A percentile compares a stretch with the other conserved stretches of the same genome.
Evolutionary conservation across 495 filamentous ascomycete genomes (phyloP).

Genomic region (Poronia punctata): DNA sequence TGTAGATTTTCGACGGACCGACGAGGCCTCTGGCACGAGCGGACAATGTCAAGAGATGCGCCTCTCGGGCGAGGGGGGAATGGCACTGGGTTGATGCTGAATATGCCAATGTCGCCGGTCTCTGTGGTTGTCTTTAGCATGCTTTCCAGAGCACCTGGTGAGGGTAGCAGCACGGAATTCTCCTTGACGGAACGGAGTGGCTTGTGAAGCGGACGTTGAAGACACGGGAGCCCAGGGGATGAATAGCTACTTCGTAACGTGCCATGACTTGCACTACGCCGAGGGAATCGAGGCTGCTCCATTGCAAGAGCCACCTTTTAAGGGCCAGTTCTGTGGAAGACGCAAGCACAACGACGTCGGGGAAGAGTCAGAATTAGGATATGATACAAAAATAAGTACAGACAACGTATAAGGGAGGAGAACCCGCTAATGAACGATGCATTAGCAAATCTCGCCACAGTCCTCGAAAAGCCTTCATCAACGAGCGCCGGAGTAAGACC

Average conservation of each 20-base stretch:
- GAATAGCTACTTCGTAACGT: conserved; percentile 29
- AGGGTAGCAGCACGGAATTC: conserved; percentile 29
- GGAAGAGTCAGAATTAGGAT: too few relatives aligned
- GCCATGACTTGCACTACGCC: conserved; percentile 38
- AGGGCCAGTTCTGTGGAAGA: not conserved
- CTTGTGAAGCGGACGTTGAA: conserved; percentile 21
- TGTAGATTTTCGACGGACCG: conserved; percentile 27
- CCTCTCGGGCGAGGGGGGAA: conserved; percentile 19
- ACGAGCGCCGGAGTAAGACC: conserved; percentile 7
- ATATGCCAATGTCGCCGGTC: conserved; percentile 58
- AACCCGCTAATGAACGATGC: too few relatives aligned
- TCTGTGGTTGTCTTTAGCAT: conserved; percentile 69
- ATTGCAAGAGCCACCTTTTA: conserved; percentile 16
- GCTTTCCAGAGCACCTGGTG: conserved; percentile 43
- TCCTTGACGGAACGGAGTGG: conserved; percentile 33
- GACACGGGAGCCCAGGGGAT: conserved; percentile 15
- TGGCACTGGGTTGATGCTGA: conserved; percentile 48
- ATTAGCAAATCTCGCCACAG: too few relatives aligned
- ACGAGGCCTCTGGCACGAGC: conserved; percentile 18
- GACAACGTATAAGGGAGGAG: too few relatives aligned
- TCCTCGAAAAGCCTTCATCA: conserved; percentile 2
- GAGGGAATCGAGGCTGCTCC: conserved; percentile 28
- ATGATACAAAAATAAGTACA: too few relatives aligned
- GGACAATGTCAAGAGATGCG: conserved; percentile 16
- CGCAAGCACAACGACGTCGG: conserved; percentile 1